Evolutionary conservation across 2,329 filamentous ascomycete genomes (phyloP).

Genomic region (Dothideomycetes sp.): DNA sequence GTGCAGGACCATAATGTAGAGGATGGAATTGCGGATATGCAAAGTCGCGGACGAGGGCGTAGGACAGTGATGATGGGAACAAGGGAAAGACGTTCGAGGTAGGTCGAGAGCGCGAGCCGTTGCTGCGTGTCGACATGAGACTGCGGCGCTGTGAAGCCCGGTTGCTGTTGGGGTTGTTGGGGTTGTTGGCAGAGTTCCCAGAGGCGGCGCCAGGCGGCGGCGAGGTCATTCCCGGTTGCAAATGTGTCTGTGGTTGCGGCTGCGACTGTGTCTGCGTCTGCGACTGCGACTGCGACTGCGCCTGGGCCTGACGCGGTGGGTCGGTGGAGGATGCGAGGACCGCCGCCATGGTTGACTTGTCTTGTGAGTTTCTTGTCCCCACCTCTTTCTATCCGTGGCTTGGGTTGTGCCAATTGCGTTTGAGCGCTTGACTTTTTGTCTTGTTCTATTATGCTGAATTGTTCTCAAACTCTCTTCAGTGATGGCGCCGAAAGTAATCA

Average conservation of each 20-base stretch:
- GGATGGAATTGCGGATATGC: conserved; percentile 77
- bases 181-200: not conserved
- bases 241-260: not conserved
- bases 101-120: conserved; percentile 12
- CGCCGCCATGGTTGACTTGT: conserved; percentile 6
- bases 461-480: no score
- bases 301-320: not conserved
- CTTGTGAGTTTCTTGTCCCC: no score
- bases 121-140: conserved; percentile 10
- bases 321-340: conserved; percentile 1
- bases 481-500: no score
- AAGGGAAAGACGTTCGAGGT: conserved; percentile 54
- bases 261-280: not conserved
- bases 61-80: conserved; percentile 76
- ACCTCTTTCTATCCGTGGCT: no score
- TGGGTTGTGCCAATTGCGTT: no score
- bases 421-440: no score
- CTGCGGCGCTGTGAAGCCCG: conserved; percentile 7
- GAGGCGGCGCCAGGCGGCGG: not conserved
- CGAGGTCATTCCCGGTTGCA: conserved; percentile 7
- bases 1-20: conserved; percentile 87
- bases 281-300: conserved; percentile 3
- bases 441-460: no score
- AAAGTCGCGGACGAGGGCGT: conserved; percentile 91
- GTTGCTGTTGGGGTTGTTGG: conserved; percentile 9